phyloP scores from a whole-genome alignment of 2,329 filamentous ascomycete species.

The Chaetomiaceae sp. region DNA sequence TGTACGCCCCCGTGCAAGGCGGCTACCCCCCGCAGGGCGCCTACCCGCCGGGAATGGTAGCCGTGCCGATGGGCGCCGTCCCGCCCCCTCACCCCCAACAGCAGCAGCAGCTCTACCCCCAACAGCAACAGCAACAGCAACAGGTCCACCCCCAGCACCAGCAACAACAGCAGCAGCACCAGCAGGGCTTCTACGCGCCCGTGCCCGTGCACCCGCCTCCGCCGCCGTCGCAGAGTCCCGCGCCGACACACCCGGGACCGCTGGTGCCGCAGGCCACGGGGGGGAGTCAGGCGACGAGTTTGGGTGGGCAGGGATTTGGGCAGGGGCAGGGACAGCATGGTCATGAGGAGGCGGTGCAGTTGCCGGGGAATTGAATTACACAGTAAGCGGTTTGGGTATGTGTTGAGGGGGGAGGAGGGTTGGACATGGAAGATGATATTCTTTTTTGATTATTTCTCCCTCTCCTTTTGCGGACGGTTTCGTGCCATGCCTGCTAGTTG shows the following conservation, averaged over 20 bases:
- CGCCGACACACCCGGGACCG: not conserved
- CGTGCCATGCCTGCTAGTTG: too few species aligned
- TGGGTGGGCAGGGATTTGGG: too few species aligned
- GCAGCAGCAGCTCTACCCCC: conserved; percentile 13
- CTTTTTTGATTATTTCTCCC: too few species aligned
- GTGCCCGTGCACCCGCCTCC: not conserved
- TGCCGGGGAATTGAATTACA: not conserved
- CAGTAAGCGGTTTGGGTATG: not conserved
- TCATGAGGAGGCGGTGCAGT: not conserved
- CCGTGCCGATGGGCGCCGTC: too few species aligned
- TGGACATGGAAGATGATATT: too few species aligned
- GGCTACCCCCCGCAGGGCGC: too few species aligned
- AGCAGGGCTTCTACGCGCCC: not conserved
- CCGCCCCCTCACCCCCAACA: too few species aligned
- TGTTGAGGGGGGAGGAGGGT: too few species aligned
- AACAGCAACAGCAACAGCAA: conserved; percentile 4
- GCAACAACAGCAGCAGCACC: not conserved
- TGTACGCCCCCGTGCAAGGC: too few species aligned
- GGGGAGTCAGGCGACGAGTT: not conserved
- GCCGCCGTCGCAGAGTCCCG: not conserved
- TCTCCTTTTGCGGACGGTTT: too few species aligned
- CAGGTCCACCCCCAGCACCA: not conserved
- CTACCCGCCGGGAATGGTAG: too few species aligned
- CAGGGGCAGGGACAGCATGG: not conserved
- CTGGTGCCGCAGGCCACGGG: conserved; percentile 1